These are phyloP conservation scores for Termitomyces sp. DNA, from an alignment of 768 basidiomycete species.

Conservation along the genomic window DNA sequence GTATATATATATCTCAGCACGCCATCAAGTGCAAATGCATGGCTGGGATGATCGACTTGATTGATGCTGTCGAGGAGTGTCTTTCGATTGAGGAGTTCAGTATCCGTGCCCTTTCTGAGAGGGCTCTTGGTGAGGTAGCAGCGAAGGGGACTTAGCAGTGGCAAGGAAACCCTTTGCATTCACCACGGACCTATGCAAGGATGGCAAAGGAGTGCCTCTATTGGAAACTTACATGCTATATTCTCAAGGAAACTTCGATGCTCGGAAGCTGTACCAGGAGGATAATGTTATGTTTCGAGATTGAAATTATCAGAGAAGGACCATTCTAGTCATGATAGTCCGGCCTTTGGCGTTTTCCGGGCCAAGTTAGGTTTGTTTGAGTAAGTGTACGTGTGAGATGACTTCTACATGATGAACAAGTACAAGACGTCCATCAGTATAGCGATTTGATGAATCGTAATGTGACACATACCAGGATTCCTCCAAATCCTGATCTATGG, in stretches of 20 bases:
- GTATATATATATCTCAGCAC: background rate
- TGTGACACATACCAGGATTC: background rate
- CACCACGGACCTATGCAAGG: background rate
- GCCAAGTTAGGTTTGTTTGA: too few relatives aligned
- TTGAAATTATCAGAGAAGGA: too few relatives aligned
- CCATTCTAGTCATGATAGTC: too few relatives aligned
- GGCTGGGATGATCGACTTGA: constrained; percentile 2
- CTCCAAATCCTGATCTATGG: too few relatives aligned
- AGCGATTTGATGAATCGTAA: background rate
- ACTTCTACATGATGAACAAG: too few relatives aligned
- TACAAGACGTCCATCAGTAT: too few relatives aligned
- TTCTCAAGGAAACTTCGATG: background rate
- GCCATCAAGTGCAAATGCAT: background rate
- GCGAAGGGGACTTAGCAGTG: background rate
- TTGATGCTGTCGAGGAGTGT: background rate
- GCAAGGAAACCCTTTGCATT: constrained; percentile 1
- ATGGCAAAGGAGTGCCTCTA: background rate
- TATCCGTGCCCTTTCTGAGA: background rate
- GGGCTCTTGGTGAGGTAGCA: constrained; percentile 7
- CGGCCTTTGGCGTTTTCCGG: too few relatives aligned
- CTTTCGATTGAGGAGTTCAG: background rate
- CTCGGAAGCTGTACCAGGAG: constrained; percentile 4
- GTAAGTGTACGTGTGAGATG: too few relatives aligned
- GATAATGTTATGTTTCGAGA: background rate
- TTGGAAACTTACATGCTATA: background rate